Conservation (phyloP, 768 basidiomycete species). For the Termitomyces sp. region DNA sequence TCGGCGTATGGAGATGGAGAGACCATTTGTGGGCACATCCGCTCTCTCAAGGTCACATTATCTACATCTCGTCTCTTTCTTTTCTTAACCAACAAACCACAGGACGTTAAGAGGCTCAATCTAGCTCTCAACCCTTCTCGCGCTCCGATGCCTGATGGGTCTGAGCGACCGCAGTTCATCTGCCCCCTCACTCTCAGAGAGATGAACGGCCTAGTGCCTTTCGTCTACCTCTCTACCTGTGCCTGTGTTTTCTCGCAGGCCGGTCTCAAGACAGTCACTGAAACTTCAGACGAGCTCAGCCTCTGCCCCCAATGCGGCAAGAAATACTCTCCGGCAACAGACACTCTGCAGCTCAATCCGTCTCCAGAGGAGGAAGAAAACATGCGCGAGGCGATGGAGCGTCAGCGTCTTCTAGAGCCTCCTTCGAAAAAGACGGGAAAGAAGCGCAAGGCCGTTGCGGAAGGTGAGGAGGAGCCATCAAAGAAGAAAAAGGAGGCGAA, state of each 20-base stretch:
- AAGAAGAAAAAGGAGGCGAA: slow-evolving; percentile 40
- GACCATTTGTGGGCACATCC: slow-evolving; percentile 65
- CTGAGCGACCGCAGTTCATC: slow-evolving; percentile 67
- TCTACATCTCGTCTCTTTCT: neutral
- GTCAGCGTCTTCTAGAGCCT: slow-evolving; percentile 48
- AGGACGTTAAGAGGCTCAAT: slow-evolving; percentile 85
- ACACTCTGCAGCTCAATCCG: slow-evolving; percentile 69
- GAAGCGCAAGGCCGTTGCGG: slow-evolving; percentile 42
- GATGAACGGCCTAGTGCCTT: slow-evolving; percentile 89
- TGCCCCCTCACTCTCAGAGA: slow-evolving; percentile 92
- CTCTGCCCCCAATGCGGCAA: slow-evolving; percentile 76
- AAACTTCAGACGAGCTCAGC: slow-evolving; percentile 32
- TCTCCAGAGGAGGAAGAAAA: slow-evolving; percentile 56
- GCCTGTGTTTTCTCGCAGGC: slow-evolving; percentile 91
- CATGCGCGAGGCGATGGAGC: slow-evolving; percentile 53
- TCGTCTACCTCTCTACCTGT: slow-evolving; percentile 81
- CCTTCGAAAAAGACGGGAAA: slow-evolving; percentile 46
- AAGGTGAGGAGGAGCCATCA: slow-evolving; percentile 31
- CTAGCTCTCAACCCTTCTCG: slow-evolving; percentile 68
- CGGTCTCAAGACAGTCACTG: slow-evolving; percentile 64
- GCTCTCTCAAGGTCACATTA: slow-evolving; percentile 61
- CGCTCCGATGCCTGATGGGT: slow-evolving; percentile 34
- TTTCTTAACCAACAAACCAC: neutral
- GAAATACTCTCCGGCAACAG: slow-evolving; percentile 54
- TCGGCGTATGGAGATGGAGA: slow-evolving; percentile 86